Conservation (phyloP, 305 asterid genomes). For the Fraxinus platypoda region DNA sequence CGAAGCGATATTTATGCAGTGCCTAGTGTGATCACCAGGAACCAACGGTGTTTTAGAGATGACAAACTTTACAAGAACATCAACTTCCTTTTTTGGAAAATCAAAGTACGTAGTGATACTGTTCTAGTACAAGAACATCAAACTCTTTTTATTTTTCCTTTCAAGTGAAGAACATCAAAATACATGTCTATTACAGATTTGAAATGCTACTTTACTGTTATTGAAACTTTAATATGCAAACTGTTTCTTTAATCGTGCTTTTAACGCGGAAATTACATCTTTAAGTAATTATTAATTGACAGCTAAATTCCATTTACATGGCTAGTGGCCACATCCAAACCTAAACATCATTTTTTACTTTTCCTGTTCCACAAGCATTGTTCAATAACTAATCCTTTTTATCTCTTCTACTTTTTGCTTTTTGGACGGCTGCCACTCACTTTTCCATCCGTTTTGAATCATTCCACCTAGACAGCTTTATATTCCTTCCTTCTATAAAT, state of each 20-base stretch:
- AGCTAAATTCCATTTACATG: constrained; percentile 17
- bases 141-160: background rate
- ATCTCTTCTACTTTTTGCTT: constrained; percentile 30
- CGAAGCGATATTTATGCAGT: constrained; percentile 16
- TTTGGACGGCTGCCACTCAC: constrained; percentile 55
- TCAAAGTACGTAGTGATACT: background rate
- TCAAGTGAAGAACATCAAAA: background rate
- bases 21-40: constrained; percentile 23
- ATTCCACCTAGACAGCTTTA: constrained; percentile 43
- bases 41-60: constrained; percentile 32
- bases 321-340: constrained; percentile 22
- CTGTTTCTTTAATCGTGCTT: background rate
- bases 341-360: constrained; percentile 13
- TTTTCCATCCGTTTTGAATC: constrained; percentile 36
- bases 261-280: background rate
- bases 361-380: constrained; percentile 11
- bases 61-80: constrained; percentile 20
- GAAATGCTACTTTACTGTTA: background rate
- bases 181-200: background rate
- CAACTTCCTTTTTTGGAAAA: background rate
- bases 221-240: background rate
- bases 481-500: constrained; percentile 16
- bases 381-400: constrained; percentile 5
- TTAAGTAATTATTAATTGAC: constrained; percentile 13
- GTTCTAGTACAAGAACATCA: background rate